Evolutionary conservation across 2,329 filamentous ascomycete species (phyloP).

Genomic region (Verticillium klebahnii): DNA sequence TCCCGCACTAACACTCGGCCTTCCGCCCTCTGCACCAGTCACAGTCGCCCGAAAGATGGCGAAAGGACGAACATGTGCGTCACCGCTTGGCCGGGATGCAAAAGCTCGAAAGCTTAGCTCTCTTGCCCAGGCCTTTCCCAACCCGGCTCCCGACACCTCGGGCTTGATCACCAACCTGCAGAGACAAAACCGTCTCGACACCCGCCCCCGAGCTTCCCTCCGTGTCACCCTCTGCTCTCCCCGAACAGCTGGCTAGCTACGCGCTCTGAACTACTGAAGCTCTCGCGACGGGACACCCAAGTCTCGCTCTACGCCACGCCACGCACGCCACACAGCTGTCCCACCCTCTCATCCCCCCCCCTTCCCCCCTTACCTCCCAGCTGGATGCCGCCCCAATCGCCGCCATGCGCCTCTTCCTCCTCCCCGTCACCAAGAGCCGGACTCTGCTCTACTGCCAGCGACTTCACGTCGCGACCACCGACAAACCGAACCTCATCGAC

Average conservation of each 20-base stretch:
- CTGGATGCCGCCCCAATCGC: neutral
- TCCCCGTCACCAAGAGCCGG: conserved; percentile 87
- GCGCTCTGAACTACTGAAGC: too few relatives aligned
- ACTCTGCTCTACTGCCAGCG: conserved; percentile 91
- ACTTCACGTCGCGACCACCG: conserved; percentile 50
- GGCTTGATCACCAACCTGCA: neutral
- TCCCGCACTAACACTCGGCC: neutral
- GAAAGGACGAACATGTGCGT: conserved; percentile 4
- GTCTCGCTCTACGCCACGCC: too few relatives aligned
- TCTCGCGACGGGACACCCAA: too few relatives aligned
- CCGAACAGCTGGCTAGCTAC: too few relatives aligned
- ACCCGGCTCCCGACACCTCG: neutral
- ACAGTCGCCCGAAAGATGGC: neutral
- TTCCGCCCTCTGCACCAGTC: neutral
- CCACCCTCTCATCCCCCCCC: too few relatives aligned
- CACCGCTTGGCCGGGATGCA: conserved; percentile 5
- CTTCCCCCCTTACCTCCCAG: neutral
- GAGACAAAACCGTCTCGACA: neutral
- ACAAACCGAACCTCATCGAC: conserved; percentile 58
- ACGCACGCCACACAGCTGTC: too few relatives aligned
- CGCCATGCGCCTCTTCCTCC: conserved; percentile 83
- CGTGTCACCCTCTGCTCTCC: neutral
- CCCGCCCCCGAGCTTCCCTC: neutral
- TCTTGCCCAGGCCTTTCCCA: neutral
- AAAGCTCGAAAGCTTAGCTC: conserved; percentile 4